Conservation (phyloP, 306 rosid species). For the Luffa aegyptiaca region DNA sequence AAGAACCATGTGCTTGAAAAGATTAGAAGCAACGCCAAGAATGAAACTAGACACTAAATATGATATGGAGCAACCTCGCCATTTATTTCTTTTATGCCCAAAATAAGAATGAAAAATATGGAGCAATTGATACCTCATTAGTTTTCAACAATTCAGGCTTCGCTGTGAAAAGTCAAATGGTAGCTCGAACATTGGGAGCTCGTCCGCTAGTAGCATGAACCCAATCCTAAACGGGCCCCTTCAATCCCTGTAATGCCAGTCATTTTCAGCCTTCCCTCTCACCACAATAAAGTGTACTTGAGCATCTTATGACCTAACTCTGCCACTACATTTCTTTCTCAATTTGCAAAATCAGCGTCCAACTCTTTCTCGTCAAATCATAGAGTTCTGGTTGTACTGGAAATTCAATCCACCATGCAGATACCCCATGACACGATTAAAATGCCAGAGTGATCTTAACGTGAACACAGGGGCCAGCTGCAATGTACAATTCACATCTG, state of each 20-base stretch:
- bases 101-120: neutral
- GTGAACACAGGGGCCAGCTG: neutral
- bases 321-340: constrained; percentile 30
- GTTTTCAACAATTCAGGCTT: constrained; percentile 4
- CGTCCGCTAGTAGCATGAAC: constrained; percentile 11
- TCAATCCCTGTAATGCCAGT: constrained; percentile 9
- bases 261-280: constrained; percentile 19
- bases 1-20: constrained; percentile 22
- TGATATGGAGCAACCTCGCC: constrained; percentile 9
- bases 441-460: constrained; percentile 8
- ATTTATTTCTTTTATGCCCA: constrained; percentile 1
- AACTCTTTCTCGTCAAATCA: constrained; percentile 12
- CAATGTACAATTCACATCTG: neutral
- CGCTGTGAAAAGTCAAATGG: neutral
- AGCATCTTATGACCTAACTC: constrained; percentile 26
- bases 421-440: constrained; percentile 7
- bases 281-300: constrained; percentile 1
- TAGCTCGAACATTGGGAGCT: constrained; percentile 10
- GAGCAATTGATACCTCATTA: constrained; percentile 8
- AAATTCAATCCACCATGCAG: constrained; percentile 21
- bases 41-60: constrained; percentile 7
- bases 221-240: constrained; percentile 7
- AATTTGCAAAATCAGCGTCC: constrained; percentile 10
- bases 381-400: constrained; percentile 15
- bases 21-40: constrained; percentile 8